phyloP scores from a whole-genome alignment of 345 rosid species.

The Melaleuca alternifolia region DNA sequence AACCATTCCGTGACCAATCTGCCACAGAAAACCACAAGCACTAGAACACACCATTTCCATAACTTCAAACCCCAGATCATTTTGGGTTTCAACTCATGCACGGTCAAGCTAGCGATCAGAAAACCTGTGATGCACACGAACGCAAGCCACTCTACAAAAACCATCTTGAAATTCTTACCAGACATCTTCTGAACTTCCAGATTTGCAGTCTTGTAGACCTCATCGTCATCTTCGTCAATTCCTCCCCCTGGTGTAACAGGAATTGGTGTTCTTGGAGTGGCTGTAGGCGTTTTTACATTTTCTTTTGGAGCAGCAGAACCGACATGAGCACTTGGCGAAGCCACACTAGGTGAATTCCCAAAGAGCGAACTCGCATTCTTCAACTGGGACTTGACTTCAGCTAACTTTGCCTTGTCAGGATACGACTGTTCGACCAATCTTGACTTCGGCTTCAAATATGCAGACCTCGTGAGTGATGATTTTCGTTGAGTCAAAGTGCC shows the following conservation, averaged over 20 bases:
- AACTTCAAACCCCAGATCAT: slow-evolving; percentile 29
- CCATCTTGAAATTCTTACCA: slow-evolving; percentile 19
- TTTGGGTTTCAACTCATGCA: slow-evolving; percentile 9
- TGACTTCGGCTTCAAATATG: neutral
- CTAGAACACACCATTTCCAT: slow-evolving; percentile 53
- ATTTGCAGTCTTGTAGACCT: slow-evolving; percentile 29
- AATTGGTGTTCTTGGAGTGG: neutral
- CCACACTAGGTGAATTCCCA: neutral
- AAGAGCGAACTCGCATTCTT: neutral
- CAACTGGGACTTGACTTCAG: neutral
- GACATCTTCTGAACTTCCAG: slow-evolving; percentile 8
- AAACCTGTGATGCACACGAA: slow-evolving; percentile 17
- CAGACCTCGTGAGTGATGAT: neutral
- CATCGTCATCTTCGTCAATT: slow-evolving; percentile 27
- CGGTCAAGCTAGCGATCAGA: slow-evolving; percentile 24
- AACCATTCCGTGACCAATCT: slow-evolving; percentile 38
- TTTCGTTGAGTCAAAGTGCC: neutral
- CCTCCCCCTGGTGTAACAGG: neutral
- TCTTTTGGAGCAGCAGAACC: neutral
- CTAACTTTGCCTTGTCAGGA: neutral
- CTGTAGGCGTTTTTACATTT: neutral
- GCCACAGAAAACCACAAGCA: slow-evolving; percentile 40
- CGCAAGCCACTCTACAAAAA: slow-evolving; percentile 13
- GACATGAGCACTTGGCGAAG: neutral
- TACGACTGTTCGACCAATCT: neutral